Base-by-base conservation (phyloP, 2,329 filamentous ascomycete genomes). In the Clonostachys rosea region DNA sequence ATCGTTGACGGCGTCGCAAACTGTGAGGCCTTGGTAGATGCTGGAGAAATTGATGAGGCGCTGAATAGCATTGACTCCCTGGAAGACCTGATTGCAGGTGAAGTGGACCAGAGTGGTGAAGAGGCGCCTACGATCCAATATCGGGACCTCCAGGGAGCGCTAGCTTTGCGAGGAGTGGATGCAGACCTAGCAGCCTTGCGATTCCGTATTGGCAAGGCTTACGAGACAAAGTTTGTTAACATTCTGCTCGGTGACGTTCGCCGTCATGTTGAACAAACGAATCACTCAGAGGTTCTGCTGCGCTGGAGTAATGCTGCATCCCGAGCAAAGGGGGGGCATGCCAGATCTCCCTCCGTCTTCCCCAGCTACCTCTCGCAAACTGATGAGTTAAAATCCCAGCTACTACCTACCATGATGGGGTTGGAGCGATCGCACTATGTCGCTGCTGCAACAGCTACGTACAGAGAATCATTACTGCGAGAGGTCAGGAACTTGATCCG, bases 401-500 rank as follows among this genome's bases (percentile, higher is more conserved):
- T 99, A 4, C 73, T 84, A 47, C 76, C 84, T 3, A 85, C 84
- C 53, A 75, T 99, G 49, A 76, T 80, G 34, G 92, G 94, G 0
- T 70, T 99, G n/a, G 84, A 90, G 52, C 80, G 89, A 43, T 88
- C 91, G 20, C 86, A 85, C 52, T 85, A 94, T 58, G 87, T 92
- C 3, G 83, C 84, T 5, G 81, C 85, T 35, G 94, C 94, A 17
- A 88, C 91, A n/a, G 79, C 85, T 37, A 83, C 85, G 1, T 97
- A 94, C 64, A 83, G 92, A 53, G 91, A 95, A 39, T 79, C 88
- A 1, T 83, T 95, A 12, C 71, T 95, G 51, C 84, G 88, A 44
- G 94, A 99, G 65, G 86, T 97, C 62, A 87, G 92, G 57, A 84
- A 81, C 34, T 73, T 97, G 43, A 92, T 99, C 44, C 81, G 91